A percentile compares a stretch with the other conserved stretches of the same genome.
Conservation (phyloP, 106 monocot genomes). For the Dioscorea dumetorum region DNA sequence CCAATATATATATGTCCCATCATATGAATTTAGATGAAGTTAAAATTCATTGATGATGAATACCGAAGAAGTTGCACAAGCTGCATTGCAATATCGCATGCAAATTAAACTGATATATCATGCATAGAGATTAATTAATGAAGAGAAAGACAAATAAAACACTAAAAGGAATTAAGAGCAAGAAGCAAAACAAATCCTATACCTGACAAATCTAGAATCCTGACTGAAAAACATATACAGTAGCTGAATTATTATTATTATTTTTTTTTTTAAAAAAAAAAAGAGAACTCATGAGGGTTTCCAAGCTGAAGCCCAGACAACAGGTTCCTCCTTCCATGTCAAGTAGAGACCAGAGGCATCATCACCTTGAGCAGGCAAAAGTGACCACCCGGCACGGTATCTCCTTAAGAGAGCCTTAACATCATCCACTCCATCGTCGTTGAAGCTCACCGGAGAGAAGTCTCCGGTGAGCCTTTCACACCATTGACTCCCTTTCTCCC, state of each 20-base stretch:
- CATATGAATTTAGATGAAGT: neutral
- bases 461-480: slow-evolving; percentile 19
- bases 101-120: neutral
- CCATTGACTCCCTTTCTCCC: slow-evolving; percentile 51
- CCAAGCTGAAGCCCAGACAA: slow-evolving; percentile 67
- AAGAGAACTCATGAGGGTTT: slow-evolving; percentile 23
- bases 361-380: slow-evolving; percentile 4
- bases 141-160: neutral
- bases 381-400: slow-evolving; percentile 36
- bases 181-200: neutral
- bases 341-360: slow-evolving; percentile 37
- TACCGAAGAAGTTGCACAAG: no score
- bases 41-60: no score
- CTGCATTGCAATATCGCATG: neutral
- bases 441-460: slow-evolving; percentile 25
- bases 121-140: neutral
- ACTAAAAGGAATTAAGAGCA: neutral
- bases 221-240: neutral
- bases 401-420: slow-evolving; percentile 41
- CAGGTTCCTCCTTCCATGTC: slow-evolving; percentile 57
- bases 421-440: slow-evolving; percentile 42
- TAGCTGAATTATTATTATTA: no score
- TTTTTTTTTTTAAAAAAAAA: neutral
- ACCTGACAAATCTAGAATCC: neutral
- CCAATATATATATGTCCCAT: neutral